Evolutionary conservation across 768 basidiomycete genomes (phyloP), one percentile per base, ranked within the genome.

Genomic region (Trametes gibbosa): DNA sequence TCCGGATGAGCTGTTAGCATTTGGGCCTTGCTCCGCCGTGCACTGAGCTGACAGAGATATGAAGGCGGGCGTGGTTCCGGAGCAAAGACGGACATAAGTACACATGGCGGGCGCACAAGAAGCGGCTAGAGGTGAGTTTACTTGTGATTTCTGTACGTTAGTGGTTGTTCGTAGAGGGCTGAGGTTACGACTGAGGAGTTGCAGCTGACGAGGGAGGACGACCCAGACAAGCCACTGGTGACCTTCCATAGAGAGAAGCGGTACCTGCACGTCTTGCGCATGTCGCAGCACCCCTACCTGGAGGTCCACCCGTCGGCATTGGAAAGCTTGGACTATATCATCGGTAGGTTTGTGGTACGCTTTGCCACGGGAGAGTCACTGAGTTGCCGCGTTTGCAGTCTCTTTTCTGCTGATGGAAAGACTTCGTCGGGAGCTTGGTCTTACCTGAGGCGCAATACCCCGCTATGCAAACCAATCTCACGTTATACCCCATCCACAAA

Each of bases 281-380:
- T 77, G 63, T 75, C 72, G 34, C 67, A 72, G 32, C 58, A 70
- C 10, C 74, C 76, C 35, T 75, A 72, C 56, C 45, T 77, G 35
- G 76, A 77, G 39, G 60, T 77, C 14, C 69, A 74, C 41, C 57
- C 68, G 32, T 67, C 66, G n/a, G 65, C 69, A 17, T 21, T 72
- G 50, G 69, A 72, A 21, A 71, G 73, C 6, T 35, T 76, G 42
- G 76, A 78, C 50, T 65, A 70, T 9, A 68, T 78, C 47, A 69
- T 76, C 61, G 46, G 76, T 75, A 35, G 19, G 72, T 67, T 5
- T 24, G 13, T 23, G n/a, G n/a, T 23, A 10, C 25, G 14, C 12
- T n/a, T n/a, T 39, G 24, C 3, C 2, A 12, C 34, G 17, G 3
- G 21, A 29, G 54, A n/a, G 8, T 42, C 14, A 35, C 12, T 17